These are phyloP conservation scores for Lasiodiplodia hormozganensis DNA, from an alignment of 2,329 filamentous ascomycete species.

Conservation along the genomic window DNA sequence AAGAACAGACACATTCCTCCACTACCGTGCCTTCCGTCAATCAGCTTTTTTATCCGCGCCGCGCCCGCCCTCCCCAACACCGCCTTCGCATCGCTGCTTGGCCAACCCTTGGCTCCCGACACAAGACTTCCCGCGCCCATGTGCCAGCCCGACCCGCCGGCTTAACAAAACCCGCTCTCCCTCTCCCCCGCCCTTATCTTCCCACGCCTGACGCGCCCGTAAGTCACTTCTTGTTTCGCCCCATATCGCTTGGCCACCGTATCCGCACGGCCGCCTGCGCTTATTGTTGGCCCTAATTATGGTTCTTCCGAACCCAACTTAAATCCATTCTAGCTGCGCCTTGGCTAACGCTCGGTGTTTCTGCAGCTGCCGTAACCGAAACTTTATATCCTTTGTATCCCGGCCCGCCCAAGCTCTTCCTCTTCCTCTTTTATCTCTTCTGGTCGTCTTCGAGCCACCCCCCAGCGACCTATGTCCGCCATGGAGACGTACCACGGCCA, in stretches of 20 bases:
- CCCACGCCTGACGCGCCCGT: conserved; percentile 2
- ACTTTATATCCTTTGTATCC: conserved; percentile 31
- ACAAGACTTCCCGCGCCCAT: conserved; percentile 19
- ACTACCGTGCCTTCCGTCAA: conserved; percentile 11
- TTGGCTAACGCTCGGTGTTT: conserved; percentile 30
- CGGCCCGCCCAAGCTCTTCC: background rate
- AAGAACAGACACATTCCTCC: conserved; percentile 30
- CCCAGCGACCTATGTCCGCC: conserved; percentile 18
- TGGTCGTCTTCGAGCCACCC: background rate
- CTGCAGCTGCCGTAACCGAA: conserved; percentile 28
- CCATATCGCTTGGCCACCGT: background rate
- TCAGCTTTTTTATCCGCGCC: conserved; percentile 23
- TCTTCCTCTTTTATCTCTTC: conserved; percentile 8
- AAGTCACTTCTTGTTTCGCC: conserved; percentile 23
- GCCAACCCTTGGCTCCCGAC: conserved; percentile 13
- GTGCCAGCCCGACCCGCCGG: conserved; percentile 5
- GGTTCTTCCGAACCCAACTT: conserved; percentile 22
- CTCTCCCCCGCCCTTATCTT: background rate
- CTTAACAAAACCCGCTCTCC: conserved; percentile 14
- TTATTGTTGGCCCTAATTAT: conserved; percentile 30
- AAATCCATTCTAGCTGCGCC: conserved; percentile 29
- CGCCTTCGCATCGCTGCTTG: conserved; percentile 16
- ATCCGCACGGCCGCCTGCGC: conserved; percentile 20
- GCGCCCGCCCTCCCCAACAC: conserved; percentile 17
- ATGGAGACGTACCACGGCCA: conserved; percentile 99